phyloP scores from a whole-genome alignment of 2,329 filamentous ascomycete genomes.

The Colletotrichum cereale region DNA sequence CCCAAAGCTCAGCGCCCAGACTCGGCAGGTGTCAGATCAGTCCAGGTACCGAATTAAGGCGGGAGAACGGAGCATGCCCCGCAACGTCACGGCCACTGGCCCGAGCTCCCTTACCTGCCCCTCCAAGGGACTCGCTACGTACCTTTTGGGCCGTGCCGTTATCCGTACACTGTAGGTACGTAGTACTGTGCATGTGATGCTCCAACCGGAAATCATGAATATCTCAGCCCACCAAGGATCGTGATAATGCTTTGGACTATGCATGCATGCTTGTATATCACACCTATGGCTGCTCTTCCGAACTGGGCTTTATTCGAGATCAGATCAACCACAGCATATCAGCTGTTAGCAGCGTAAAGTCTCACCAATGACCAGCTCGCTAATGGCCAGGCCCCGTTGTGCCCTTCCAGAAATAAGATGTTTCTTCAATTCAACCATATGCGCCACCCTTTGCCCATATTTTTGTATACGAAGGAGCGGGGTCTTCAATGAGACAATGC shows the following conservation, averaged over 20 bases:
- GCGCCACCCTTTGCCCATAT: constrained; percentile 28
- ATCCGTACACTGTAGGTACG: no score
- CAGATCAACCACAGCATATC: background rate
- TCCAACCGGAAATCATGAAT: background rate
- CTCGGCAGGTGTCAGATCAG: constrained; percentile 30
- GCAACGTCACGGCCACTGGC: constrained; percentile 30
- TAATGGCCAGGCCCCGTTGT: no score
- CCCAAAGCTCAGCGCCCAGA: constrained; percentile 11
- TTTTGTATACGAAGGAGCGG: constrained; percentile 38
- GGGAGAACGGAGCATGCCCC: constrained; percentile 4
- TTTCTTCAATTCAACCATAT: constrained; percentile 22
- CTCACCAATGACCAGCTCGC: no score
- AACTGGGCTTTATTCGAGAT: background rate
- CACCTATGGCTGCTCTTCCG: background rate
- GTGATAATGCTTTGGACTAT: background rate
- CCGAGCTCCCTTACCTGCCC: constrained; percentile 28
- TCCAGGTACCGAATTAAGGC: background rate
- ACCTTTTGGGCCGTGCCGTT: no score
- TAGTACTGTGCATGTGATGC: constrained; percentile 14
- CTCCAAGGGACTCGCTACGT: constrained; percentile 3
- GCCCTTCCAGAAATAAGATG: background rate
- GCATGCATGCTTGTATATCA: background rate
- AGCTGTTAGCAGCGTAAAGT: no score
- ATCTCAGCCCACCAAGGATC: constrained; percentile 4
- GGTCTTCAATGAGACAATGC: constrained; percentile 36